A percentile compares a stretch with the other conserved stretches of the same genome.
Evolutionary conservation across 805 yeast species (phyloP).

Genomic region (Candida verbasci): DNA sequence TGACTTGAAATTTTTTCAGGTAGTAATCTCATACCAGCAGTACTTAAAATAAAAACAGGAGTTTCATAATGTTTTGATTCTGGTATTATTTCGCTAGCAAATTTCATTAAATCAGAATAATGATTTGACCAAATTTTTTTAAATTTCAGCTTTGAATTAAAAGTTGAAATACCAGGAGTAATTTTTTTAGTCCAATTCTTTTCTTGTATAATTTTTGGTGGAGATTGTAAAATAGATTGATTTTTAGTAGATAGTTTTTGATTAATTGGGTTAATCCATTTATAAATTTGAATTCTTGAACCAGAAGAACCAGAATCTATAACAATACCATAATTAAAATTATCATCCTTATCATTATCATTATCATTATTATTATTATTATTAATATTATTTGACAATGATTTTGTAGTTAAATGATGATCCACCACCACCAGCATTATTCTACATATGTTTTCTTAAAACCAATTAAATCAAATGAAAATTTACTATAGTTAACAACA

Average conservation of each 20-base stretch:
- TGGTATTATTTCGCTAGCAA: constrained; percentile 74
- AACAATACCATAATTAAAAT: constrained; percentile 69
- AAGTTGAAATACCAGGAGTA: constrained; percentile 83
- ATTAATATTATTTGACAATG: no score
- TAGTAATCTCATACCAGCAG: constrained; percentile 93
- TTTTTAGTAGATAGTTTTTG: constrained; percentile 20
- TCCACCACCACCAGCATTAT: no score
- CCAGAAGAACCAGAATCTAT: constrained; percentile 97
- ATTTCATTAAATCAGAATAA: constrained; percentile 56
- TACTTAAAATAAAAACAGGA: constrained; percentile 87
- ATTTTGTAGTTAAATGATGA: no score
- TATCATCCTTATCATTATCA: not conserved
- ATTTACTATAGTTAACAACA: no score
- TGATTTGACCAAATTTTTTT: constrained; percentile 67
- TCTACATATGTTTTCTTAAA: no score
- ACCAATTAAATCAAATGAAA: no score
- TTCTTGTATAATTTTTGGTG: constrained; percentile 64
- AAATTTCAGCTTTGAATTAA: constrained; percentile 37
- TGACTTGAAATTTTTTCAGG: constrained; percentile 47
- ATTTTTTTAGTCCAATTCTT: constrained; percentile 67
- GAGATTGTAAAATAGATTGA: constrained; percentile 41
- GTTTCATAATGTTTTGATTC: constrained; percentile 54
- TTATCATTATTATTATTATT: not conserved
- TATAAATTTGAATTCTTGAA: constrained; percentile 77
- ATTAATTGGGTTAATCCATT: constrained; percentile 57